Conservation (phyloP, 352 stramenopile genomes). For the Phytophthora boehmeriae region DNA sequence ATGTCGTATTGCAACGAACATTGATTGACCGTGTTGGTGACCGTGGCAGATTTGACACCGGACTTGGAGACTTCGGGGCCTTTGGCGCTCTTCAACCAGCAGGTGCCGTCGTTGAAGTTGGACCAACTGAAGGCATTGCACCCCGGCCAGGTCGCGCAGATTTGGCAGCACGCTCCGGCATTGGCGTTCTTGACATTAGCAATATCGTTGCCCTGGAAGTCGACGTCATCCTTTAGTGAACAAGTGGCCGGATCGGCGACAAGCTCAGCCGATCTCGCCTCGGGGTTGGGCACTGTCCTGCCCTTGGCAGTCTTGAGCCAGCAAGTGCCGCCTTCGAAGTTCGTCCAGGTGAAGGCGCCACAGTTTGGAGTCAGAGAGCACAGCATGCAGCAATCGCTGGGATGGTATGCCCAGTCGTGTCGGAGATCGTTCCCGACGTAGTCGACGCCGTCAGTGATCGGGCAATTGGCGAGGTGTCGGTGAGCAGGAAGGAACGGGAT, state of each 20-base stretch:
- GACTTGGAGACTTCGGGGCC: conserved; percentile 8
- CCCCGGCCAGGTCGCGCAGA: conserved; percentile 28
- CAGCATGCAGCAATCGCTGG: conserved; percentile 31
- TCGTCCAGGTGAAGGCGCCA: conserved; percentile 33
- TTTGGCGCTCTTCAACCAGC: conserved; percentile 34
- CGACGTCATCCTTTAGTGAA: conserved; percentile 20
- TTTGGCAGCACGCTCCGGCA: conserved; percentile 30
- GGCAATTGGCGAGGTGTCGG: conserved; percentile 25
- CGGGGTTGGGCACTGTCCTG: conserved; percentile 17
- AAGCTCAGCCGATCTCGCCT: conserved; percentile 23
- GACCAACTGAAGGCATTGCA: conserved; percentile 34
- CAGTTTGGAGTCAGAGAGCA: conserved; percentile 27
- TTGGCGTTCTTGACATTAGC: conserved; percentile 26
- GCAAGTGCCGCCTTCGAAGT: conserved; percentile 29
- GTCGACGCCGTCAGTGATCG: conserved; percentile 40
- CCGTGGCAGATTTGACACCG: conserved; percentile 24
- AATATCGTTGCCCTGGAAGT: conserved; percentile 41
- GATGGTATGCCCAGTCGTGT: conserved; percentile 9
- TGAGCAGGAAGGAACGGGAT: conserved; percentile 26
- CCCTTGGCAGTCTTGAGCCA: conserved; percentile 39
- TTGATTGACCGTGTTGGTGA: conserved; percentile 18
- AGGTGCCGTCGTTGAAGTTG: conserved; percentile 25
- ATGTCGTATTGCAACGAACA: conserved; percentile 27
- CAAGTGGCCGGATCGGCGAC: conserved; percentile 9
- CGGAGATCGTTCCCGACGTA: conserved; percentile 56